Conservation (phyloP, 1,284 basidiomycete genomes). For the Ganoderma resinaceum region DNA sequence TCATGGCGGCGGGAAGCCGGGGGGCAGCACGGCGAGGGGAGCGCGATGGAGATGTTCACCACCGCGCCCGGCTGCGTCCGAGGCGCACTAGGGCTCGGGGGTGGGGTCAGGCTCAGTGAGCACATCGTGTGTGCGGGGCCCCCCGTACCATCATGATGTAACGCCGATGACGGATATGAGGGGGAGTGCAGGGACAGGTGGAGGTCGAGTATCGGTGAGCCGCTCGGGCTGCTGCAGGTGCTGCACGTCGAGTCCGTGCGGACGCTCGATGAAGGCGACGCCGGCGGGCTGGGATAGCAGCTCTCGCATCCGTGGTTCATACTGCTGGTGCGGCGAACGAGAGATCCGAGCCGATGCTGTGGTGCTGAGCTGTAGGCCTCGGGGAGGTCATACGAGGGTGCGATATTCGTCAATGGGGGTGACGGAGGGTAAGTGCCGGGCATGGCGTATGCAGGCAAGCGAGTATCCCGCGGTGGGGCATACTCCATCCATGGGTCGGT, state of each 20-base stretch:
- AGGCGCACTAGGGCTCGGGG: not conserved
- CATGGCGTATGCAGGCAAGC: not conserved
- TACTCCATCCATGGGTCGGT: not conserved
- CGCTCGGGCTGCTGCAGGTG: not conserved
- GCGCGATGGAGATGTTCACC: constrained; percentile 7
- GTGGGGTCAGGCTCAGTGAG: not conserved
- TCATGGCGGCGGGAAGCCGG: not conserved
- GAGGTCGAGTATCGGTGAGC: not conserved
- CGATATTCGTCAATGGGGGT: not conserved
- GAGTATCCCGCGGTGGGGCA: not conserved
- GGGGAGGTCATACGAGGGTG: not conserved
- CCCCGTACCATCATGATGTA: not conserved
- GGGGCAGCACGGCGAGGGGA: not conserved
- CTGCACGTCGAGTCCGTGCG: not conserved
- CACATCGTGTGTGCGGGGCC: not conserved
- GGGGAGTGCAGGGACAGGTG: not conserved
- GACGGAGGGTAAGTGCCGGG: constrained; percentile 1
- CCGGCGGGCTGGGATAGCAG: not conserved
- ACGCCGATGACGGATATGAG: not conserved
- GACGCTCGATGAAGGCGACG: not conserved
- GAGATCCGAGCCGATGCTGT: not conserved
- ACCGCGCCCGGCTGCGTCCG: not conserved
- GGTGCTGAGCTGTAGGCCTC: not conserved
- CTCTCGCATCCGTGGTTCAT: not conserved
- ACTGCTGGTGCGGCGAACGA: not conserved